Base-by-base conservation (phyloP, 139 green algal genomes). In the Coelastrella sp. region DNA sequence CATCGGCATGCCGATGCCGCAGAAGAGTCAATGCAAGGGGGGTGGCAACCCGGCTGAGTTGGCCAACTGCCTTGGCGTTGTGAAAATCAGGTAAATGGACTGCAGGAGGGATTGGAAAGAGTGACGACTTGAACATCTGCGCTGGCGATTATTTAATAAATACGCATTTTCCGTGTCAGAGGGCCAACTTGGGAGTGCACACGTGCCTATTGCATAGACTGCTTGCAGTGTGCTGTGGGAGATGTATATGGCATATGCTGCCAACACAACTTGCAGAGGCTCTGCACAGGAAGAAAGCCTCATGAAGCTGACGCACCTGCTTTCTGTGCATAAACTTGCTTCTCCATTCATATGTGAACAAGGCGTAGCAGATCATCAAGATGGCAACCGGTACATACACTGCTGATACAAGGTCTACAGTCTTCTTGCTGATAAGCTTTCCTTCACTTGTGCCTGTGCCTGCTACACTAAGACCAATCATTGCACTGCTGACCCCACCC, bases 281-380 rank as follows among this genome's bases (percentile, higher is more conserved):
- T 57, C 13, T 23, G 13, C 13, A 57, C 13, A 57, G 17, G 13
- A 2, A 57, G 17, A 15, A 11, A 23, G 48, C 13, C 48, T 15
- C 19, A 27, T 34, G 7, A n/a, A 64, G 21, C 5, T 4, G 2
- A 15, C 81, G 27, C 66, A 95, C 93, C 92, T 96, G 93, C 84
- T 96, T 98, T 38, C 89, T 92, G 2, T 88, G 84, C 85, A 98
- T 93, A 88, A 94, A 96, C 53, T 85, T 89, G 64, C 84, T 91
- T 37, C 95, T 87, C 84, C 83, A 94, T 67, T 95, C 91, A 74
- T 95, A 98, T n/a, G 91, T 96, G 80, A 94, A 96, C 7, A 96
- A 83, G 0, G 94, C 95, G 69, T 97, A 97, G 37, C 43, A 86
- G 64, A 97, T 94, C 83, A 98, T 98, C n/a, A 94, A 30, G 35